Percentiles rank a stretch among this genome's conserved stretches.
These are phyloP conservation scores for Verbena officinalis DNA, from an alignment of 257 asterid species.

Conservation along the genomic window DNA sequence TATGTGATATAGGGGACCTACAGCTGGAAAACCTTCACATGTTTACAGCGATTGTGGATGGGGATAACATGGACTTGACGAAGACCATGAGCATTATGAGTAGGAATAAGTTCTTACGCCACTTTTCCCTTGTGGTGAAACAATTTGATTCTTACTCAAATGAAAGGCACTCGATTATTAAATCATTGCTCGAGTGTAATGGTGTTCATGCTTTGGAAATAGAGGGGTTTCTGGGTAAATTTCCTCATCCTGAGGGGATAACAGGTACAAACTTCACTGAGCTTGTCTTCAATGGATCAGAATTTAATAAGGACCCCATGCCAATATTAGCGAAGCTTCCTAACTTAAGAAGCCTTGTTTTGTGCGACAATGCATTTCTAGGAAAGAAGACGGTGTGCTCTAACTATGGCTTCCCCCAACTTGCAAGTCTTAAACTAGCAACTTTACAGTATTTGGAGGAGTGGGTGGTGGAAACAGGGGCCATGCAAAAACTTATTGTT, in stretches of 20 bases:
- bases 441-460: constrained; percentile 18
- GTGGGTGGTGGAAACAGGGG: constrained; percentile 20
- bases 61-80: constrained; percentile 16
- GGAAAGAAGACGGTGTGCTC: constrained; percentile 26
- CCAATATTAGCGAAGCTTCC: constrained; percentile 30
- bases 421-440: constrained; percentile 31
- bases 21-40: constrained; percentile 3
- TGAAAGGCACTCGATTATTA: constrained; percentile 1
- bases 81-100: neutral
- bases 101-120: neutral
- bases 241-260: neutral
- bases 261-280: constrained; percentile 18
- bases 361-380: constrained; percentile 33
- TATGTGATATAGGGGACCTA: constrained; percentile 20
- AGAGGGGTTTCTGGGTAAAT: constrained; percentile 23
- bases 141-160: constrained; percentile 24
- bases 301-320: constrained; percentile 40
- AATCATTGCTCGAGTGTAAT: neutral
- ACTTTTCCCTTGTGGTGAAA: constrained; percentile 21
- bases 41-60: constrained; percentile 17
- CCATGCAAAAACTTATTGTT: constrained; percentile 35
- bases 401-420: constrained; percentile 27
- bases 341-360: constrained; percentile 29
- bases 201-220: constrained; percentile 21
- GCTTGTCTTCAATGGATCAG: constrained; percentile 27